Conservation (phyloP, 352 stramenopile genomes). For the Thalassiosira ordinaria region DNA sequence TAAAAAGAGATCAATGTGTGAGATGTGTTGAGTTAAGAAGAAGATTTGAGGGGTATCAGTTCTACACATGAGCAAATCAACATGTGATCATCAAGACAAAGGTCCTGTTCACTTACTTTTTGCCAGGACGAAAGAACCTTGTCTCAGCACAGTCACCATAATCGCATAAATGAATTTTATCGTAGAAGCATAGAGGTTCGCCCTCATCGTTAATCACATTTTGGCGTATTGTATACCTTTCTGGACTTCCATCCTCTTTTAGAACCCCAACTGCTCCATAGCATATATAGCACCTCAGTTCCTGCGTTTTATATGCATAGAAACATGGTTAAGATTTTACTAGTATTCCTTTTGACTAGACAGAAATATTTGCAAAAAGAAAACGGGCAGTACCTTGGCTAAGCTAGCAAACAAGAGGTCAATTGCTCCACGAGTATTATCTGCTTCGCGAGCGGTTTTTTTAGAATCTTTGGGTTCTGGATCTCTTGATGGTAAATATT, state of each 20-base stretch:
- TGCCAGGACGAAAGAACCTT: conserved; percentile 35
- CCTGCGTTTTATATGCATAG: conserved; percentile 9
- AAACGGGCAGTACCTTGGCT: conserved; percentile 6
- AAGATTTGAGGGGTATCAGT: too few relatives aligned
- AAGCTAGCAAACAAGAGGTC: conserved; percentile 20
- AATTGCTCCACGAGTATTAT: conserved; percentile 5
- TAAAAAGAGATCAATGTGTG: too few relatives aligned
- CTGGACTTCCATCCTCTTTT: too few relatives aligned
- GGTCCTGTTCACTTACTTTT: conserved; percentile 2
- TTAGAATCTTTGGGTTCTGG: too few relatives aligned
- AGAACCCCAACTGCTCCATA: conserved; percentile 39
- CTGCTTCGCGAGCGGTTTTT: too few relatives aligned
- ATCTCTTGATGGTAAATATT: conserved; percentile 25
- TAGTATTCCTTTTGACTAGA: too few relatives aligned
- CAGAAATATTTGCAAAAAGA: conserved; percentile 2
- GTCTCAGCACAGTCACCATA: conserved; percentile 56
- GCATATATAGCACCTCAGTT: conserved; percentile 30
- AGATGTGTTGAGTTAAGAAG: too few relatives aligned
- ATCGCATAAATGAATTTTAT: conserved; percentile 60
- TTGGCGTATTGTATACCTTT: conserved; percentile 41
- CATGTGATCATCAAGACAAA: too few relatives aligned
- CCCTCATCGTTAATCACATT: conserved; percentile 37
- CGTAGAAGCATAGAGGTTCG: conserved; percentile 29
- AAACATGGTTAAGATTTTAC: too few relatives aligned
- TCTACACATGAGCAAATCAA: too few relatives aligned